Base-by-base conservation (phyloP, 1,284 basidiomycete genomes). In the Ganoderma meredithae region DNA sequence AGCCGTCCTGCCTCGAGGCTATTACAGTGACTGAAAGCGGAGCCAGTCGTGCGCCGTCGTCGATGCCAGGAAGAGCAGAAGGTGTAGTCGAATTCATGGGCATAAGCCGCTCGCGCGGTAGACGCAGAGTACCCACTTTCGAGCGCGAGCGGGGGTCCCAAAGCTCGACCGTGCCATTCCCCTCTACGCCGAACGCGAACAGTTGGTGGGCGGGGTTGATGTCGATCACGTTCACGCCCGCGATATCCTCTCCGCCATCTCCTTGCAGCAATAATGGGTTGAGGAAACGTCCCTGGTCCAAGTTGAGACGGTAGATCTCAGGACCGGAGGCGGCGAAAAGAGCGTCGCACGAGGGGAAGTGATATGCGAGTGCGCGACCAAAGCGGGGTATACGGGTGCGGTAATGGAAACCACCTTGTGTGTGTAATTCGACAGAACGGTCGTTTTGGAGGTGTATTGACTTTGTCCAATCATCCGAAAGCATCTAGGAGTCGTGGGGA, bases 391-490 rank as follows among this genome's bases (percentile, higher is more conserved):
- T 94, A 69, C 98, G 90, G 5, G 97, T 93, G 31, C 93, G 90
- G 76, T 98, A 95, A 79, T 98, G 95, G 70, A 96, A 90, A 0
- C 96, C 96, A 55, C 94, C 90, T 81, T 99, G 98, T 0, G 95
- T 96, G 79, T 99, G 98, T 4, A 99, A 85, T 78, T 97, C 95
- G 63, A 99, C 81, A 7, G 95, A 95, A n/a, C 98, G 91, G 82
- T 99, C 97, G 61, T 93, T 91, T 86, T 99, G 98, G 0, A 99
- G 87, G 78, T 98, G 97, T 68, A 99, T 86, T n/a, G 94, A 93
- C 81, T 99, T 99, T 19, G 97, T 99, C 98, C 98, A 99, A 83
- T 99, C 98, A 78, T 96, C 93, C 0, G 97, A 98, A 12, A 99
- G 86, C 77, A 97, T 93, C 96, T 98, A 79, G 13, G 66, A n/a